Conservation (phyloP, 495 filamentous ascomycete species). For the Penicillium roqueforti region DNA sequence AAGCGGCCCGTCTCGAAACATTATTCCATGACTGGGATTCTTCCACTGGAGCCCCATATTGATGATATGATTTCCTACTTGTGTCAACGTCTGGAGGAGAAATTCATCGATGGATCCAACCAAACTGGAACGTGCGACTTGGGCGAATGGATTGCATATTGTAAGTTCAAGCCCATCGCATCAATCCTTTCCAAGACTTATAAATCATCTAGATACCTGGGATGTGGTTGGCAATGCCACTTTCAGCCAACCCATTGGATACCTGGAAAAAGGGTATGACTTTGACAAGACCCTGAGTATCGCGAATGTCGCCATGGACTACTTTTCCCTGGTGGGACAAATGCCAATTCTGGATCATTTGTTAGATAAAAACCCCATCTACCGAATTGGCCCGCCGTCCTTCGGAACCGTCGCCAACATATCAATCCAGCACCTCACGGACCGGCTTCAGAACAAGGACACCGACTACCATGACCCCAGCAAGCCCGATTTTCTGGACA, state of each 20-base stretch:
- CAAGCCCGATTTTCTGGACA: conserved; percentile 30
- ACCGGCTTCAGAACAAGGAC: conserved; percentile 18
- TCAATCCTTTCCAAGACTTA: neutral
- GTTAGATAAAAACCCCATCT: conserved; percentile 55
- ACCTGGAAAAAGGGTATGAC: conserved; percentile 35
- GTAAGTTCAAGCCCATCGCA: conserved; percentile 4
- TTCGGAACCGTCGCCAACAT: conserved; percentile 23
- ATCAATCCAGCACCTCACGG: conserved; percentile 21
- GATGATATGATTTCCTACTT: conserved; percentile 30
- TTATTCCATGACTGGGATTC: conserved; percentile 28
- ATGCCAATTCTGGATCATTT: conserved; percentile 60
- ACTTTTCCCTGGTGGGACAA: conserved; percentile 43
- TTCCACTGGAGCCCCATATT: conserved; percentile 31
- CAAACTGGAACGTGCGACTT: conserved; percentile 23
- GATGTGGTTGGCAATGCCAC: conserved; percentile 32
- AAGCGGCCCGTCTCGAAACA: conserved; percentile 37
- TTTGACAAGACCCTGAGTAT: conserved; percentile 19
- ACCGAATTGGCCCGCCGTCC: conserved; percentile 20
- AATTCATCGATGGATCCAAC: conserved; percentile 23
- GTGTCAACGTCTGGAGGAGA: conserved; percentile 30
- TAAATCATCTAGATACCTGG: conserved; percentile 28
- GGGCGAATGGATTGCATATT: conserved; percentile 32
- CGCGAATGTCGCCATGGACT: conserved; percentile 16
- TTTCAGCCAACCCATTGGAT: conserved; percentile 36
- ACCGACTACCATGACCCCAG: conserved; percentile 14